Base-by-base conservation (phyloP, 129 eudicot genomes). In the sunflower (Helianthus annuus) region DNA sequence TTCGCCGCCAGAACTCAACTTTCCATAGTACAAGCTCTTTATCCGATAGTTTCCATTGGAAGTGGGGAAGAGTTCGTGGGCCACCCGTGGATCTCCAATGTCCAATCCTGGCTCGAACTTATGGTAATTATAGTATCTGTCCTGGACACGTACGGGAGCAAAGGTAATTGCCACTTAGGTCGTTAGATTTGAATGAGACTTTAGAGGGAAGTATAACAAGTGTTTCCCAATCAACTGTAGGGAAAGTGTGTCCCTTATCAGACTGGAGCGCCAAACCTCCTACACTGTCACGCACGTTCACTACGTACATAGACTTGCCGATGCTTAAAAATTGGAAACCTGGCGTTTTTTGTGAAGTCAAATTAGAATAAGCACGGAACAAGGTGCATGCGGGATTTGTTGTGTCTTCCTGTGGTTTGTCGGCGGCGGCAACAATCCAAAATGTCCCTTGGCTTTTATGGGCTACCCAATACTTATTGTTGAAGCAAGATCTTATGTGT, bases 401-500 rank as follows among this genome's bases (percentile, higher is more conserved):
- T 32, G 0, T 13, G 60, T 68, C 72, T 68, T 68, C 72, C 46
- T 68, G 27, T 13, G 72, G 60, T 8, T 68, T 68, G 3, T 68
- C 39, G 0, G 19, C 60, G 0, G 72, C 6, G 0, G 72, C 72
- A 66, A 4, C 55, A 44, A 66, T 8, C 39, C 16, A 45, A 19
- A 4, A 0, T 19, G 22, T 19, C 22, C 0, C 0, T 19, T 0
- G 22, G 22, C 0, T 19, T 19, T 19, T 19, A 19, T 19, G 22
- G 22, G 4, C 3, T 11, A 44, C 72, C 72, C 22, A 68, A 49
- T 68, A 68, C 72, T 68, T 68, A 14, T 68, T 68, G 59, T 68
- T 68, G 72, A 6, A 68, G 45, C 72, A 68, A 14, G 72, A 68
- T 49, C 72, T 68, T 49, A 68, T 68, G 29, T 68, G 72, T 17